These are phyloP conservation scores for Ascochyta fabae DNA, from an alignment of 2,329 filamentous ascomycete genomes.

Conservation along the genomic window DNA sequence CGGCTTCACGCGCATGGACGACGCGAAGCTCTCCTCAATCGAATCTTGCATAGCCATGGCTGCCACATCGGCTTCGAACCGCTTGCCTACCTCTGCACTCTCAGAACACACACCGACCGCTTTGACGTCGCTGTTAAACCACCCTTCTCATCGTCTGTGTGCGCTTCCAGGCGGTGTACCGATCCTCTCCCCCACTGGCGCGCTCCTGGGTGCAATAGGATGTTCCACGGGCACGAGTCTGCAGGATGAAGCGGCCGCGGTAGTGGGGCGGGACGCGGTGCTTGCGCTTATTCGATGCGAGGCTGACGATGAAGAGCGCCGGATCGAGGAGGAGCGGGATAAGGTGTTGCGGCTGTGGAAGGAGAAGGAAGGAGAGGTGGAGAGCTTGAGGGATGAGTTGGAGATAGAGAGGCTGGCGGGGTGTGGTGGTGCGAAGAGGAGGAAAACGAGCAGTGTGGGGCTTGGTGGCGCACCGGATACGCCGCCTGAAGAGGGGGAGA, in stretches of 20 bases:
- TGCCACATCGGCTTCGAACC: conserved; percentile 62
- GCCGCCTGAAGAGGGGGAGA: conserved; percentile 33
- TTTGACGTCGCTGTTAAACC: conserved; percentile 57
- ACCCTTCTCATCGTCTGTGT: conserved; percentile 58
- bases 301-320: conserved; percentile 22
- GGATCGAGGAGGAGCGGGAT: conserved; percentile 28
- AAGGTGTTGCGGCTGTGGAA: conserved; percentile 32
- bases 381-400: conserved; percentile 26
- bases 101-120: conserved; percentile 56
- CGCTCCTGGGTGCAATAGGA: conserved; percentile 60
- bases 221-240: conserved; percentile 61
- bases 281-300: conserved; percentile 33
- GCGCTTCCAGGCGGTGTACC: conserved; percentile 61
- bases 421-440: conserved; percentile 21
- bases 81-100: conserved; percentile 58
- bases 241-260: conserved; percentile 60
- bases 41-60: conserved; percentile 68
- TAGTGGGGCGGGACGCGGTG: conserved; percentile 58
- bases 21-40: conserved; percentile 57
- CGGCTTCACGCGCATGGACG: conserved; percentile 57
- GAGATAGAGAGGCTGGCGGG: conserved; percentile 10
- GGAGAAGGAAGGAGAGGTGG: conserved; percentile 32
- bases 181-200: conserved; percentile 54
- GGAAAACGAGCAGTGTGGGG: conserved; percentile 27
- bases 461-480: conserved; percentile 23